Evolutionary conservation across 2,329 filamentous ascomycete species (phyloP).

Genomic region (Alternaria brassicicola): DNA sequence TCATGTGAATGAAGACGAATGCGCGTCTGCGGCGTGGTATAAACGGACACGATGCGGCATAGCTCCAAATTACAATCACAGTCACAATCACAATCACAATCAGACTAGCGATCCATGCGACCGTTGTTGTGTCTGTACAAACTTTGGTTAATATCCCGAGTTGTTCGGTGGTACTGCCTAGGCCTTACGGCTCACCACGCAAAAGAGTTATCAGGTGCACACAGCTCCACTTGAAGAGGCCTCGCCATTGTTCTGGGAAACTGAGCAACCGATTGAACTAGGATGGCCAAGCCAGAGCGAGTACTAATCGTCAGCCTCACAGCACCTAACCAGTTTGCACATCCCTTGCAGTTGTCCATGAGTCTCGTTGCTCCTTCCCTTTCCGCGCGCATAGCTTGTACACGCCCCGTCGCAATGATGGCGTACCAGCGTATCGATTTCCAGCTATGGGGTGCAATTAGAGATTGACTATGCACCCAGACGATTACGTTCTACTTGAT

Average conservation of each 20-base stretch:
- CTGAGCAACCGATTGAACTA: not conserved
- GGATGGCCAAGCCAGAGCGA: not conserved
- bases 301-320: not conserved
- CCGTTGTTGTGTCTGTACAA: not conserved
- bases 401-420: not conserved
- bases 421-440: not conserved
- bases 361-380: not conserved
- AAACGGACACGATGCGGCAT: constrained; percentile 2
- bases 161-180: not conserved
- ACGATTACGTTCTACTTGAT: not conserved
- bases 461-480: not conserved
- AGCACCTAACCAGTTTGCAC: not conserved
- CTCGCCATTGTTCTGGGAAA: not conserved
- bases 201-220: not conserved
- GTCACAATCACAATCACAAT: not conserved
- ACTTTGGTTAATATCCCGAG: not conserved
- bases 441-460: not conserved
- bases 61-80: not conserved
- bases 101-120: not conserved
- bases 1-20: constrained; percentile 16
- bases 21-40: constrained; percentile 8
- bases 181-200: not conserved
- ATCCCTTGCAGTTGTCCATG: not conserved
- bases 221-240: not conserved
- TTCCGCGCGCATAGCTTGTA: not conserved